Base-by-base conservation (phyloP, 257 asterid species). In the Galeopsis tetrahit region DNA sequence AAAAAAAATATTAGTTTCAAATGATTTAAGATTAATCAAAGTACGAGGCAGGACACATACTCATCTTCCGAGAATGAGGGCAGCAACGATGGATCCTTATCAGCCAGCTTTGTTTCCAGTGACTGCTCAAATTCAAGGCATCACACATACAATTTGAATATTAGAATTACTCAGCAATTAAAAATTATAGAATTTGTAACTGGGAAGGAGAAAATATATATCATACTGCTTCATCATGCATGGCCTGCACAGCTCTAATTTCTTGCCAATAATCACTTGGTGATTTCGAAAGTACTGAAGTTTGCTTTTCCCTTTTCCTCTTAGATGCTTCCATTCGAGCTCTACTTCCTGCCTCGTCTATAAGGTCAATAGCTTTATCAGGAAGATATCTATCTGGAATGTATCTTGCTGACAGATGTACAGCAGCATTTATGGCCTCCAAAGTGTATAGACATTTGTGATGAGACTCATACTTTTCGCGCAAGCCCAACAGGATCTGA, bases 321-420 rank as follows among this genome's bases (percentile, higher is more conserved):
- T 87, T 94, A 72, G 78, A 88, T 34, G 87, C 84, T 76, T 87
- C 95, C 95, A 94, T 88, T 68, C 91, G 86, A 78, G 99, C 94
- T 87, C 88, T 91, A 79, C 99, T 94, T 80, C 99, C 99, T 68
- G 99, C 99, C 85, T 94, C 99, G 39, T 94, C 99, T 38, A 94
- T 85, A 49, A 94, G 95, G 87, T 94, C 99, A 68, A 94, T 91
- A 35, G 99, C 99, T 80, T 94, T 94, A 79, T 94, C 99, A 43
- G 99, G 99, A 78, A 94, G 98, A 81, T 90, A 82, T 81, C 99
- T 86, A 76, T 94, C 99, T 4, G 96, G 88, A 68, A 94, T 91
- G 78, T 89, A 94, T 79, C 97, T 84, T 60, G 87, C 93, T 13
- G 99, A 91, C 52, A 94, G 85, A 76, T 85, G 82, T 70, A 94